Evolutionary conservation across 371 early-diverging fungal genomes (phyloP).

Genomic region (Mortierella sp.): DNA sequence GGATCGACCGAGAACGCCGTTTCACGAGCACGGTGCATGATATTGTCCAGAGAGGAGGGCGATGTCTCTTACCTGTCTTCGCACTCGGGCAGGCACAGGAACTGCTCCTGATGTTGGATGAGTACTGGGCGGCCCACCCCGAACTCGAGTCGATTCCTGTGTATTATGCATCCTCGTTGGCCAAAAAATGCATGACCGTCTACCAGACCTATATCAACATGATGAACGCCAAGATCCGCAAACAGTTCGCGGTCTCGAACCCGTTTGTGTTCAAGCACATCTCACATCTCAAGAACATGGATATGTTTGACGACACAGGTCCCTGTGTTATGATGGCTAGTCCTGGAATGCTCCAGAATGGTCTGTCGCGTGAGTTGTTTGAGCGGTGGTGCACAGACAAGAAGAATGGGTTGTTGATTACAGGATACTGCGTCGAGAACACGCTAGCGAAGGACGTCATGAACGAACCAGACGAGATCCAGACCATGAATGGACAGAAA

Average conservation of each 20-base stretch:
- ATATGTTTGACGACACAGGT: constrained; percentile 97
- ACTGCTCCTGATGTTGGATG: constrained; percentile 98
- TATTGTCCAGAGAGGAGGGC: constrained; percentile 96
- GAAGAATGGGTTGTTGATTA: constrained; percentile 97
- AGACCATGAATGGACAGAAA: constrained; percentile 87
- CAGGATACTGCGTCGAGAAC: constrained; percentile 99
- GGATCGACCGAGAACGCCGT: constrained; percentile 94
- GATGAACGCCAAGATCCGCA: constrained; percentile 98
- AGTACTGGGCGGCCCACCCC: constrained; percentile 98
- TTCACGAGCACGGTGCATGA: constrained; percentile 94
- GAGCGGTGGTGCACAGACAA: constrained; percentile 98
- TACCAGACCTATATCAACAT: constrained; percentile 99
- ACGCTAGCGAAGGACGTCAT: constrained; percentile 98
- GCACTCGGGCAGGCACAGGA: constrained; percentile 99
- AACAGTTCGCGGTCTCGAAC: constrained; percentile 92
- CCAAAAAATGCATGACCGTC: constrained; percentile 98
- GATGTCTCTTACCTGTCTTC: constrained; percentile 99
- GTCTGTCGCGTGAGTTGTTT: constrained; percentile 97
- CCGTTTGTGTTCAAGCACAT: constrained; percentile 99
- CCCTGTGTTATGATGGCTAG: constrained; percentile 99
- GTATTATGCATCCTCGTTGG: constrained; percentile 98
- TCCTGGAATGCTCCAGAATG: constrained; percentile 99
- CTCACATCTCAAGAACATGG: constrained; percentile 91
- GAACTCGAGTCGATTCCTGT: constrained; percentile 97
- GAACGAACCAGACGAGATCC: constrained; percentile 95